Base-by-base conservation (phyloP, 1,284 basidiomycete genomes). In the Pseudozyma hubeiensis region DNA sequence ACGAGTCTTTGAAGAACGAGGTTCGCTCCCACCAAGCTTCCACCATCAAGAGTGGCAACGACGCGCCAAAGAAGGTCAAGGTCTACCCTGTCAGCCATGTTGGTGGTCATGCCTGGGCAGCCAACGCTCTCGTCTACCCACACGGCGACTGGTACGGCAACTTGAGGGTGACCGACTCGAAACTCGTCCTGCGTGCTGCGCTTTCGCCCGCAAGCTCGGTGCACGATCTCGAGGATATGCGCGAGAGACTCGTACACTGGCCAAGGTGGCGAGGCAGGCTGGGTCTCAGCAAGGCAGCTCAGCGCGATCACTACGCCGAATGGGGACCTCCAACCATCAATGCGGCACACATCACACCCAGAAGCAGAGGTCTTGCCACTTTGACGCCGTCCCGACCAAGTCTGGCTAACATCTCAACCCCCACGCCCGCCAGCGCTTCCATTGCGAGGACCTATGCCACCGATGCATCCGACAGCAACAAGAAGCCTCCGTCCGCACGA, bases 241-340 rank as follows among this genome's bases (percentile, higher is more conserved):
- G 79, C 11, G 73, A 80, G 14, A 43, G 80, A 0, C 61, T 81
- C 2, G 82, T 84, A 0, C 78, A 81, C 56, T 85, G 77, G 79
- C 66, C 80, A 0, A 71, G 80, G 4, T 85, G 85, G 85, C 74
- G 85, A 19, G 85, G 85, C 4, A 77, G 85, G 13, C 66, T 85
- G 0, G 83, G 81, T 1, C 49, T 85, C n/a, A 59, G 68, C 17
- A 63, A 75, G 19, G 53, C 67, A 5, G 69, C 62, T 43, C 77
- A 80, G 47, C 64, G 64, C 3, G 77, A 79, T n/a, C 79, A 81
- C 60, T 74, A 69, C 31, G 64, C 61, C n/a, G 60, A 71, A 31
- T 82, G 80, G 75, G 82, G 81, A 3, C 75, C 75, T 10, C 65
- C 80, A 4, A 61, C 74, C 30, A 66, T 80, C 49, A 69, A 81